Conservation (phyloP, 345 rosid species). For the Iberis pinnata region DNA sequence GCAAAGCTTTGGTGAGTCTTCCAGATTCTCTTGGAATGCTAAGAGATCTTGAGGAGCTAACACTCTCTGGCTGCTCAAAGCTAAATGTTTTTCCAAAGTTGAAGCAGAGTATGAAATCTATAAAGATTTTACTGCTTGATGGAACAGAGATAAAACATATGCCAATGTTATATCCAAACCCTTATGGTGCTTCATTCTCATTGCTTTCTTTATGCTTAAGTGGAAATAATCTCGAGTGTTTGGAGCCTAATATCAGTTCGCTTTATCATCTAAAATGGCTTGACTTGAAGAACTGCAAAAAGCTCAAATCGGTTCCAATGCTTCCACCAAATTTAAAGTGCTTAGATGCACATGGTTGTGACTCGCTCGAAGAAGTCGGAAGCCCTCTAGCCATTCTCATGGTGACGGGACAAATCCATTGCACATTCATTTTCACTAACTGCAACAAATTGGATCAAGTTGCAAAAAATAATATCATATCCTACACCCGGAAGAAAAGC, state of each 20-base stretch:
- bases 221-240: not conserved
- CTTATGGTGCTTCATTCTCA: no score
- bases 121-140: slow-evolving; percentile 16
- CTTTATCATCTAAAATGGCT: slow-evolving; percentile 1
- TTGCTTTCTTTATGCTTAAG: slow-evolving; percentile 11
- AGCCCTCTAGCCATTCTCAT: not conserved
- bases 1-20: slow-evolving; percentile 21
- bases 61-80: slow-evolving; percentile 17
- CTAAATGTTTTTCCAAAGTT: not conserved
- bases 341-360: slow-evolving; percentile 10
- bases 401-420: not conserved
- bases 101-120: not conserved
- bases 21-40: slow-evolving; percentile 7
- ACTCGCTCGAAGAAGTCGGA: slow-evolving; percentile 1
- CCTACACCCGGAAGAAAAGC: slow-evolving; percentile 2
- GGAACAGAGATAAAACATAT: slow-evolving; percentile 11
- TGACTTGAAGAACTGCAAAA: slow-evolving; percentile 19
- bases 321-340: slow-evolving; percentile 23
- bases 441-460: slow-evolving; percentile 5
- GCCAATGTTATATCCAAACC: not conserved
- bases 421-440: slow-evolving; percentile 18
- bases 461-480: slow-evolving; percentile 10
- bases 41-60: slow-evolving; percentile 1
- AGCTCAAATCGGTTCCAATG: slow-evolving; percentile 8
- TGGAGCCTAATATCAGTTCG: not conserved